phyloP scores from a whole-genome alignment of 2,329 filamentous ascomycete genomes.

The Xylariales sp. region DNA sequence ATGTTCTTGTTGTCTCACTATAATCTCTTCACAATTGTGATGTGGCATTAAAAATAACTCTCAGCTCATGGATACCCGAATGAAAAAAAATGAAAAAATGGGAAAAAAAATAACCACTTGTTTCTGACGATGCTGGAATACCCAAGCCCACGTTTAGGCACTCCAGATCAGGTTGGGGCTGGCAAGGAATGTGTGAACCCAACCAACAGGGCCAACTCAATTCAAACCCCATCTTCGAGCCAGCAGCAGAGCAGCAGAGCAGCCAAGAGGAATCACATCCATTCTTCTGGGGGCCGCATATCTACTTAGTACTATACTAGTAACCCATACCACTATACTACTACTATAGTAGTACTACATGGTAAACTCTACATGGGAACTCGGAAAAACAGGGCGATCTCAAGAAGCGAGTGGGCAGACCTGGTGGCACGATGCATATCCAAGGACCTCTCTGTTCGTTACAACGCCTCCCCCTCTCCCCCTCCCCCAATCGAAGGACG shows the following conservation, averaged over 20 bases:
- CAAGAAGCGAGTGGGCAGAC: constrained; percentile 40
- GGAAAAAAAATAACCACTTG: background rate
- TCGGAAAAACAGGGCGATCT: constrained; percentile 38
- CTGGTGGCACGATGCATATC: constrained; percentile 20
- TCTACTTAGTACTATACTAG: too few relatives aligned
- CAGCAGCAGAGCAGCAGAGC: too few relatives aligned
- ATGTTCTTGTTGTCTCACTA: too few relatives aligned
- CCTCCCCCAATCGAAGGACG: constrained; percentile 29
- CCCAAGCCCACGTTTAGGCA: constrained; percentile 19
- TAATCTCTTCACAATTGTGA: background rate
- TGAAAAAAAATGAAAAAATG: too few relatives aligned
- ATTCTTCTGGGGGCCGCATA: constrained; percentile 34
- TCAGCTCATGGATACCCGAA: background rate
- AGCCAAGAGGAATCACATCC: constrained; percentile 22
- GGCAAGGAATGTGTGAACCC: background rate
- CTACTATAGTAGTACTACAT: too few relatives aligned
- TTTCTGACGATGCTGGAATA: constrained; percentile 3
- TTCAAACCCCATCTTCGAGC: constrained; percentile 39
- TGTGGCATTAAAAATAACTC: constrained; percentile 16
- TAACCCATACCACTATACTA: too few relatives aligned
- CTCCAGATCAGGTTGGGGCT: constrained; percentile 26
- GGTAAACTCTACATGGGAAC: background rate
- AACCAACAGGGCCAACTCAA: constrained; percentile 26
- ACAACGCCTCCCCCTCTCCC: constrained; percentile 20
- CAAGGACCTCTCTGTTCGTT: constrained; percentile 27